Conservation (phyloP, 352 stramenopile species). For the Phytopythium aichiense region DNA sequence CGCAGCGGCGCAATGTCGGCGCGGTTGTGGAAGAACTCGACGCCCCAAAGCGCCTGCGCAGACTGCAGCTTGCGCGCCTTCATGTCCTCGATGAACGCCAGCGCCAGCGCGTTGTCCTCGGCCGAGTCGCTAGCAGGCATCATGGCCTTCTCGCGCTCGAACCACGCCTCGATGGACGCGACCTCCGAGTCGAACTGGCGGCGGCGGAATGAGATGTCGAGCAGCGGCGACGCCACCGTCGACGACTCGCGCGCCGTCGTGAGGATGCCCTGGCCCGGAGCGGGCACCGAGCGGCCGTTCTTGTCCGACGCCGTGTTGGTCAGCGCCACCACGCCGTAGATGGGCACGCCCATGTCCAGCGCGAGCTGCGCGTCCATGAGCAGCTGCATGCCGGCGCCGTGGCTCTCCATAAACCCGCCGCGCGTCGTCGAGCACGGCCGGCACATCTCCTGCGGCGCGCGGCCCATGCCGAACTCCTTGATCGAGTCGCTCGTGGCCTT, state of each 20-base stretch:
- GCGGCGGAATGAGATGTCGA: constrained; percentile 72
- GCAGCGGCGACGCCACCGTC: constrained; percentile 36
- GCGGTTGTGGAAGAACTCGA: constrained; percentile 57
- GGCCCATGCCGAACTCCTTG: constrained; percentile 75
- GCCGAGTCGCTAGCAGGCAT: constrained; percentile 25
- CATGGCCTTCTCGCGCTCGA: constrained; percentile 45
- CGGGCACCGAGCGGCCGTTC: constrained; percentile 78
- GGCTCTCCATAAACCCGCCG: constrained; percentile 87
- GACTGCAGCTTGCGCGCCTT: constrained; percentile 65
- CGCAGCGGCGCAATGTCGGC: constrained; percentile 72
- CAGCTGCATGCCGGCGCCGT: constrained; percentile 84
- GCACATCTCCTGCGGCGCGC: constrained; percentile 80
- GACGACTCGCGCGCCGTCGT: constrained; percentile 70
- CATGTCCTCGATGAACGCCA: constrained; percentile 55
- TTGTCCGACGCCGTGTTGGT: constrained; percentile 88
- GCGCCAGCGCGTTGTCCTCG: constrained; percentile 6
- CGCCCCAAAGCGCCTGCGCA: constrained; percentile 63
- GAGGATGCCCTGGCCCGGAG: constrained; percentile 82
- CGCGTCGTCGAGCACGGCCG: constrained; percentile 74
- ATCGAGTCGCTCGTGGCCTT: constrained; percentile 84
- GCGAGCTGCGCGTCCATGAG: constrained; percentile 87
- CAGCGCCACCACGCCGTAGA: constrained; percentile 81
- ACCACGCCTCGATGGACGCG: constrained; percentile 70
- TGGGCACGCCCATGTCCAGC: constrained; percentile 83
- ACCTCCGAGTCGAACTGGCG: constrained; percentile 75